Evolutionary conservation across 2,329 filamentous ascomycete genomes (phyloP).

Genomic region (Fusarium mexicanum): DNA sequence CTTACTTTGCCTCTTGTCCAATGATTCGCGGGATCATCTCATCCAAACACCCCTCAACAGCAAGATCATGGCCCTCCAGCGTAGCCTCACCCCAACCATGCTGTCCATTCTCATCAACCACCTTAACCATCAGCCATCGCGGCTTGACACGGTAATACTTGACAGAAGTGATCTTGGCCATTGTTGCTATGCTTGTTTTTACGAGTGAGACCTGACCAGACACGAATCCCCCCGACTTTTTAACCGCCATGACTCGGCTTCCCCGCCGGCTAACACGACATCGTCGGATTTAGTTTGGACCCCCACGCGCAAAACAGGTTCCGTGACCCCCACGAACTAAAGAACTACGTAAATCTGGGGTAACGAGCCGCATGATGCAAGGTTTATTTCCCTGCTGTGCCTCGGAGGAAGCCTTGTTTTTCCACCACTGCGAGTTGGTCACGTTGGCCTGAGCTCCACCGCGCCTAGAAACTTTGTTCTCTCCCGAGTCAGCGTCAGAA

Average conservation of each 20-base stretch:
- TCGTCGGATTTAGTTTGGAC: not conserved
- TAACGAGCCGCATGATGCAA: not conserved
- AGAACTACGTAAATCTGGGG: constrained; percentile 4
- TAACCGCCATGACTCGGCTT: not conserved
- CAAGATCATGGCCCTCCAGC: constrained; percentile 77
- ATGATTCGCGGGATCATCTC: constrained; percentile 70
- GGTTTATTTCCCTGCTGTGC: not conserved
- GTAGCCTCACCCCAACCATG: constrained; percentile 80
- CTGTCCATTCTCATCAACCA: constrained; percentile 72
- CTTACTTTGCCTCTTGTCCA: constrained; percentile 76
- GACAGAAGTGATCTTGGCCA: constrained; percentile 55
- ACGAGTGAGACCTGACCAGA: too few relatives aligned
- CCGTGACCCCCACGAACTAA: not conserved
- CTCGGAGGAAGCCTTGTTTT: not conserved
- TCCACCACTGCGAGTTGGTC: not conserved
- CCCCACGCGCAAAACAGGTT: constrained; percentile 5
- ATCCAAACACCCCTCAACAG: constrained; percentile 78
- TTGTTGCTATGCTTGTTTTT: not conserved
- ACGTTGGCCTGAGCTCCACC: not conserved
- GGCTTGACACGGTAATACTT: constrained; percentile 81
- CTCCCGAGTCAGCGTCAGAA: not conserved
- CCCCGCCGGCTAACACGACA: not conserved
- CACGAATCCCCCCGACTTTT: not conserved
- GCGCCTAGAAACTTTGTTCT: not conserved
- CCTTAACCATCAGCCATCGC: constrained; percentile 81